Evolutionary conservation across 768 basidiomycete genomes (phyloP), one percentile per base, ranked within the genome.

Genomic region (Rhizopogon vesiculosus): DNA sequence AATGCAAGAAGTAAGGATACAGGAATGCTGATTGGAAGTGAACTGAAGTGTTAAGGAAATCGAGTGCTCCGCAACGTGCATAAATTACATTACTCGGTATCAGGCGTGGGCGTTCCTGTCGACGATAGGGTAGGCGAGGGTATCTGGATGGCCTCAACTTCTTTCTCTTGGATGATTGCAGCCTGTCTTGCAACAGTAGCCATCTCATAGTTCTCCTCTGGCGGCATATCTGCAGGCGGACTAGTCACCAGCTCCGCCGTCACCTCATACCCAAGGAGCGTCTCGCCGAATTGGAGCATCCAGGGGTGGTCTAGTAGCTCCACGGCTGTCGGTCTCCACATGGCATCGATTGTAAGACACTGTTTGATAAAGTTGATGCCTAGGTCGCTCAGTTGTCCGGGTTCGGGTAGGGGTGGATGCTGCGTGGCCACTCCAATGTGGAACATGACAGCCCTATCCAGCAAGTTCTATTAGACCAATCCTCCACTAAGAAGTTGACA

Each of bases 391-490:
- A 98, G 83, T 72, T 98, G 91, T 48, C 85, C 86, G 7, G 90
- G 81, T 62, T 98, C 94, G 3, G 97, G 97, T 13, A 99, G 74
- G 7, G 94, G 95, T 16, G 97, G 97, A 64, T 97, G 93, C 62
- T 98, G 90, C 3, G 93, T 96, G 7, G 95, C 91, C 44, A 97
- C 92, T 44, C 96, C 96, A 55, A 98, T 97, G 67, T 96, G 94
- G 78, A 96, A 98, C 96, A 98, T 98, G 73, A 98, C 96, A n/a
- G 96, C 95, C 95, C 95, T 96, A 63, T 52, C 25, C 9, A 8
- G 19, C 19, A 16, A 3, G 9, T 25, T 38, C 35, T 9, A 5
- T 45, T 41, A 43, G 12, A 6, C n/a, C 42, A 6, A 12, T 33
- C 43, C 22, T 42, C 28, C 7, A 55, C 42, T 52, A n/a, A 45